These are phyloP conservation scores for Sugiyamaella americana DNA, from an alignment of 805 yeast genomes.

Conservation along the genomic window DNA sequence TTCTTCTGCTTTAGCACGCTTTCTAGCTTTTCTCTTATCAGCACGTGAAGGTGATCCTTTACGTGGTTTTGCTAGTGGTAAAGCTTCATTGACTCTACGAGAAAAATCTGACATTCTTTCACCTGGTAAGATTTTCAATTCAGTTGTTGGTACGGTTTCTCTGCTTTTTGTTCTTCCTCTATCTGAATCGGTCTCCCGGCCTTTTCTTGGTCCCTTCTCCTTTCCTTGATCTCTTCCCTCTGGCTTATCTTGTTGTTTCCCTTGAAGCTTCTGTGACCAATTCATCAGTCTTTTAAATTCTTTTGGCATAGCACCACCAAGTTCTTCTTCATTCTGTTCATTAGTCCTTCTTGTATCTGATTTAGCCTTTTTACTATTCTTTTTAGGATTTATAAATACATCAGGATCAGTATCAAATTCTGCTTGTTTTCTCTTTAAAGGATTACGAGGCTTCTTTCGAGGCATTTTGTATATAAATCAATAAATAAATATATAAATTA, in stretches of 20 bases:
- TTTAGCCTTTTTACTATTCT: slow-evolving; percentile 12
- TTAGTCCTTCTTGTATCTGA: background rate
- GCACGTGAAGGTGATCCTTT: slow-evolving; percentile 29
- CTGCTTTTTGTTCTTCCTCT: background rate
- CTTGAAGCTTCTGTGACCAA: slow-evolving; percentile 10
- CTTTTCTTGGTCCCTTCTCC: background rate
- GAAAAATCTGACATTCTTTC: slow-evolving; percentile 36
- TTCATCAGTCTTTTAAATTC: slow-evolving; percentile 29
- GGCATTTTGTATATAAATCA: slow-evolving; percentile 15
- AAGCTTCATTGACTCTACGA: slow-evolving; percentile 36
- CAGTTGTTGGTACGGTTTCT: slow-evolving; percentile 7
- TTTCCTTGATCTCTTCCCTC: slow-evolving; percentile 5
- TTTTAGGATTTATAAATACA: slow-evolving; percentile 10
- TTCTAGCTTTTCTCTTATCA: slow-evolving; percentile 25
- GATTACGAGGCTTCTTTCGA: slow-evolving; percentile 21
- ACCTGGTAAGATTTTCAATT: slow-evolving; percentile 29
- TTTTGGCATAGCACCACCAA: slow-evolving; percentile 28
- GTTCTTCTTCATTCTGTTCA: too few relatives aligned
- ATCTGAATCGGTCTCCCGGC: slow-evolving; percentile 6
- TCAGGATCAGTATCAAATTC: slow-evolving; percentile 21
- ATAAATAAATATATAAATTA: background rate
- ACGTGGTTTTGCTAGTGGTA: slow-evolving; percentile 35
- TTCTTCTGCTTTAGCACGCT: slow-evolving; percentile 21
- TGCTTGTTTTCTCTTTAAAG: slow-evolving; percentile 18
- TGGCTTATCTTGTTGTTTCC: background rate